Base-by-base conservation (phyloP, 768 basidiomycete species). In the Mycena olivaceomarginata region DNA sequence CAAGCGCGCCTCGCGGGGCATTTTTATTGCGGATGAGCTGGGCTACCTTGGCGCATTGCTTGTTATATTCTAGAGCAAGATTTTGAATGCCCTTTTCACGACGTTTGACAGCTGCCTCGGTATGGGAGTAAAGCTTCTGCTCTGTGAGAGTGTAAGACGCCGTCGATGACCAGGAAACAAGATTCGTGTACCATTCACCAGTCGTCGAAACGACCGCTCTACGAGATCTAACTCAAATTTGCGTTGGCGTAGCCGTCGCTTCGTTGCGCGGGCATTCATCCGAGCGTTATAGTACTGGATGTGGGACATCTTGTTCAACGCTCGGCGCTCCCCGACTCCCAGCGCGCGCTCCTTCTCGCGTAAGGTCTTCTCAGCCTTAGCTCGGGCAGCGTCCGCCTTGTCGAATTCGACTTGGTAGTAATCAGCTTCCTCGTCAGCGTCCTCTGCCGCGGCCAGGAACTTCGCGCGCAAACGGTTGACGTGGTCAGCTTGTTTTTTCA, bases 171-270 rank as follows among this genome's bases (percentile, higher is more conserved):
- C n/a, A 56, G 9, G 53, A 56, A 56, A 6, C 53, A 56, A 25
- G 53, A 56, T 22, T 56, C 53, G 25, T 22, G 22, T 56, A 56
- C 53, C n/a, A 22, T 56, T 56, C 53, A 56, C 53, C 12, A 56
- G 53, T 56, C 53, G 53, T 12, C 53, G 53, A 56, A 56, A 56
- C 22, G 53, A 56, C 53, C 53, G 53, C 53, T 56, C 22, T 22
- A 56, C 53, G n/a, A 56, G 53, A 56, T 56, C 53, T 56, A 56
- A 56, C 53, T 56, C 53, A n/a, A 56, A 56, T 56, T 56, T 56
- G n/a, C 53, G 53, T 56, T 56, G 53, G 53, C 53, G 53, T 22
- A 56, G 53, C 53, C 53, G 53, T n/a, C 53, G 53, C 53, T 56
- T 56, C 4, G 53, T 56, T 22, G 53, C 53, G n/a, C 53, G 53